These are phyloP conservation scores for Termitomyces sp. DNA, from an alignment of 768 basidiomycete genomes.

Conservation along the genomic window DNA sequence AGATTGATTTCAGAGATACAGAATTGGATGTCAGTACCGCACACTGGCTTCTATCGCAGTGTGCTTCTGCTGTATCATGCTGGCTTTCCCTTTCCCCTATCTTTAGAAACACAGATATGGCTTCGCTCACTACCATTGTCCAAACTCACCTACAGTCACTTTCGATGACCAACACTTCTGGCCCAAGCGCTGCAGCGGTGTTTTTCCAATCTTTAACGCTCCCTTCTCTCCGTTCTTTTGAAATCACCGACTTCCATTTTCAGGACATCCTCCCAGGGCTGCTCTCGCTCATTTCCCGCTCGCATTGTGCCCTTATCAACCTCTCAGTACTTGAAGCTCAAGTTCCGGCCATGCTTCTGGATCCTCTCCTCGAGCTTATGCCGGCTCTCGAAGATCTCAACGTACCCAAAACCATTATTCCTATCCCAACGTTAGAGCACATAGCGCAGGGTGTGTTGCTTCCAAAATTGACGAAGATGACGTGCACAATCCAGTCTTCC, in stretches of 20 bases:
- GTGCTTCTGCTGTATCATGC: neutral
- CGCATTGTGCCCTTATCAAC: neutral
- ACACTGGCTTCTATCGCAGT: neutral
- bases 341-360: neutral
- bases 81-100: neutral
- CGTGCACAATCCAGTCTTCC: neutral
- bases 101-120: neutral
- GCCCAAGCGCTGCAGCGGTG: neutral
- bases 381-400: neutral
- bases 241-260: neutral
- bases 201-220: neutral
- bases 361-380: neutral
- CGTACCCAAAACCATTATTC: neutral
- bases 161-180: neutral
- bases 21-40: neutral
- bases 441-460: neutral
- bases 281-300: slow-evolving; percentile 1
- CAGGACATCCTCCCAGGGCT: neutral
- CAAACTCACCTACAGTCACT: neutral
- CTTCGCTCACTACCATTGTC: neutral
- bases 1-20: neutral
- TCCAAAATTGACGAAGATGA: neutral
- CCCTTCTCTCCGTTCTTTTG: neutral
- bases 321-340: neutral
- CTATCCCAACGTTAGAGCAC: neutral